These are phyloP conservation scores for Cryptosporidium viatorum DNA, from an alignment of 169 alveolate species.

Conservation along the genomic window DNA sequence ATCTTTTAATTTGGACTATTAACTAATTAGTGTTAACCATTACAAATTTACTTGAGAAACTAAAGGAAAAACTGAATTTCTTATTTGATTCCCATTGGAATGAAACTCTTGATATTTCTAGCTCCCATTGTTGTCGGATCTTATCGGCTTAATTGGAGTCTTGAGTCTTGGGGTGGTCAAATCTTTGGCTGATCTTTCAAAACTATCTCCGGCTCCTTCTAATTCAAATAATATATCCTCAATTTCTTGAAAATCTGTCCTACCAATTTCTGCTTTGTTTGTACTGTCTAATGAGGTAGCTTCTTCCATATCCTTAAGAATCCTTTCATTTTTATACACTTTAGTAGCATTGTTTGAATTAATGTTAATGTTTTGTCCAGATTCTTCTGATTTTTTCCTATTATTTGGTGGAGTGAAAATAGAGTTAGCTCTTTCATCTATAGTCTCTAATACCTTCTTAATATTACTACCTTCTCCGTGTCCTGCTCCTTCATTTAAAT, in stretches of 20 bases:
- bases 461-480: neutral
- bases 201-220: constrained; percentile 26
- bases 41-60: neutral
- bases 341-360: neutral
- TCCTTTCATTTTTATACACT: neutral
- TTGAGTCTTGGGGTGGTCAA: constrained; percentile 57
- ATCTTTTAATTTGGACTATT: neutral
- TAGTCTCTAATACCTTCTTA: constrained; percentile 16
- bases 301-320: neutral
- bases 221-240: constrained; percentile 6
- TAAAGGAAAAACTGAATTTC: neutral
- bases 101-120: neutral
- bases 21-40: neutral
- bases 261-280: neutral
- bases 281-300: neutral
- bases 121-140: constrained; percentile 12
- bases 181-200: constrained; percentile 32
- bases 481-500: neutral
- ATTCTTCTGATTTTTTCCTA: constrained; percentile 2
- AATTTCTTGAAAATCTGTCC: neutral
- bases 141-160: constrained; percentile 47
- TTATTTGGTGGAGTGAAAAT: constrained; percentile 67
- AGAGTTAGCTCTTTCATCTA: constrained; percentile 14
- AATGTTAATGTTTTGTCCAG: neutral
- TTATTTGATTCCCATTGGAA: neutral